Base-by-base conservation (phyloP, 495 filamentous ascomycete genomes). In the Xylaria nigripes region DNA sequence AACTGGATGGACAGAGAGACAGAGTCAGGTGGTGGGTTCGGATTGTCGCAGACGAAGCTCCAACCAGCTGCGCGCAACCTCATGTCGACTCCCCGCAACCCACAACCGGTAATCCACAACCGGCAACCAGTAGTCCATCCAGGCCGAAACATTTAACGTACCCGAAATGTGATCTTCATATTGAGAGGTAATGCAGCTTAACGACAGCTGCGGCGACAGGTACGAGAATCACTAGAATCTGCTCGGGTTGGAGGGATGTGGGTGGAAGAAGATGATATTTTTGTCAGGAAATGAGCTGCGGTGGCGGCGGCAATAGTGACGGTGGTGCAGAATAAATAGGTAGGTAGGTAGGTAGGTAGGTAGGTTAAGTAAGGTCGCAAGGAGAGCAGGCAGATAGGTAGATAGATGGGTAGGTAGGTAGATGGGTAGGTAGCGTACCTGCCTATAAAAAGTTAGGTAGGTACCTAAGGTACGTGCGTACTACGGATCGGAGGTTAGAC, bases 141-240 rank as follows among this genome's bases (percentile, higher is more conserved):
- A 24, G 40, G 7, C n/a, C 30, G 12, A 34, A 27, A 22, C 44
- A n/a, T 55, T 9, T 15, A 24, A 62, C 72, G 41, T 67, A 76
- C 75, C 69, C 75, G 72, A 60, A 77, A 72, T 47, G 73, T 77
- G 48, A 77, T 65, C 72, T 76, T 76, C 75, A 77, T 77, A 51
- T 43, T 72, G 69, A 62, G 63, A 51, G 63, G 61, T 22, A 55
- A 38, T 56, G 69, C 68, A 73, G 70, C 65, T 64, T 58, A 41
- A 49, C 41, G 44, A 58, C 54, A 65, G 64, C 60, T 62, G 54
- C 60, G 36, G 52, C 38, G 45, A 43, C 29, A 41, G 23, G 13
- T 30, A 34, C 7, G 46, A 22, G 29, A 30, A 36, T 32, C 16
- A n/a, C n/a, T n/a, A n/a, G n/a, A n/a, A 38, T 49, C 24, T 24